These are phyloP conservation scores for Pholiota adiposa DNA, from an alignment of 1,284 basidiomycete genomes.

Conservation along the genomic window DNA sequence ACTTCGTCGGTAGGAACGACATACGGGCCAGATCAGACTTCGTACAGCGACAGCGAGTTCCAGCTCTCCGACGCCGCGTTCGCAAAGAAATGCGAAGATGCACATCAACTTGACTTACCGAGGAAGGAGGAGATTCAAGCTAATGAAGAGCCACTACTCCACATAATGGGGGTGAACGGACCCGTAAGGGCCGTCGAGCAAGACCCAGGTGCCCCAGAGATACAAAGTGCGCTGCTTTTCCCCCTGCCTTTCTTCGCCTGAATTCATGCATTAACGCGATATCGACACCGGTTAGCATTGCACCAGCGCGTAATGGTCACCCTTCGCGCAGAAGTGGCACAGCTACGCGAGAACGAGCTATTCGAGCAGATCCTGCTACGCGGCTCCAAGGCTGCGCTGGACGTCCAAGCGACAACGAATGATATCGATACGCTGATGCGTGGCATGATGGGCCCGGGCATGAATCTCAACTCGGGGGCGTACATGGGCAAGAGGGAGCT, in stretches of 20 bases:
- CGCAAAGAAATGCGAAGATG: constrained; percentile 53
- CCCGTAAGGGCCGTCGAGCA: constrained; percentile 11
- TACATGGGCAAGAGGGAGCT: constrained; percentile 21
- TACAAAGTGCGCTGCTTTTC: constrained; percentile 43
- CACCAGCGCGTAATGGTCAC: constrained; percentile 52
- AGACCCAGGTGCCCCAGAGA: constrained; percentile 38
- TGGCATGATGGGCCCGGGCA: constrained; percentile 54
- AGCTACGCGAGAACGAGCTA: constrained; percentile 68
- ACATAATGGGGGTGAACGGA: constrained; percentile 25
- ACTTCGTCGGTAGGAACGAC: constrained; percentile 72
- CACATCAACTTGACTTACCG: constrained; percentile 45
- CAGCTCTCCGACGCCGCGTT: constrained; percentile 54
- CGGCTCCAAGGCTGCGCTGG: constrained; percentile 55
- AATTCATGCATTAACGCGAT: neutral
- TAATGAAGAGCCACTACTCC: constrained; percentile 44
- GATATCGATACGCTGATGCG: constrained; percentile 68
- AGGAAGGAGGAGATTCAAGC: constrained; percentile 50
- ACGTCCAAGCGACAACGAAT: constrained; percentile 53
- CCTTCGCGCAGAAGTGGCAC: constrained; percentile 54
- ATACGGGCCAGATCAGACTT: constrained; percentile 65
- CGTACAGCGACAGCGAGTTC: constrained; percentile 54
- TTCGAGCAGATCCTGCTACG: constrained; percentile 64
- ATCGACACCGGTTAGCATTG: constrained; percentile 32
- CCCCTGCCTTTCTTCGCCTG: too few species aligned
- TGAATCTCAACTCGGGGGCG: constrained; percentile 20